Evolutionary conservation across 1,284 basidiomycete species (phyloP), one percentile per base, ranked within the genome.

Genomic region (Waitea zeae): DNA sequence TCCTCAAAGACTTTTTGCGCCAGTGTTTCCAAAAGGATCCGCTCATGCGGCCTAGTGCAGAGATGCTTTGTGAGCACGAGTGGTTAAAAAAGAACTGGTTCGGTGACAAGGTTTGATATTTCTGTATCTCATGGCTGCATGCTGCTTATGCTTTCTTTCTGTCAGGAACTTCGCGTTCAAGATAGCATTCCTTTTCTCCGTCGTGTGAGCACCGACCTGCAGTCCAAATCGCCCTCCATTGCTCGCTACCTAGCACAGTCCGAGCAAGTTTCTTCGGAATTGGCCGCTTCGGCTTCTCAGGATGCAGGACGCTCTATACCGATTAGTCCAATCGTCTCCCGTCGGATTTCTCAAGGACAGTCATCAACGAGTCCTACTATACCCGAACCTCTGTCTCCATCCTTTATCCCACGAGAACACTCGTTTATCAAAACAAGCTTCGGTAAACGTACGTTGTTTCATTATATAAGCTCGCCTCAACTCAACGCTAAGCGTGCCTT

Each of bases 141-240:
- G 6, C 37, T 36, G 31, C n/a, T 20, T 27, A 32, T 26, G 34
- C 29, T 31, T 5, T 33, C 24, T 36, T 6, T n/a, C n/a, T n/a
- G 42, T 5, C 43, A 86, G 80, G 76, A 81, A 40, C 56, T 89
- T 15, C 78, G 83, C 14, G 80, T 80, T 24, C 84, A 95, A 51
- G 92, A 96, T 48, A 90, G 84, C 45, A 83, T 96, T 24, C 90
- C 90, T 3, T 95, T 93, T 63, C 61, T 93, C 15, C 77, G 86
- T 13, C 76, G 90, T 3, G 80, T 93, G 49, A 92, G 84, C 50
- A 66, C 75, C 39, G 88, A 92, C 45, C 52, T 86, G 36, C 78
- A 82, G 39, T 78, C 79, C 47, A 61, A n/a, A 3, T 31, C 69
- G 18, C 78, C 81, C 33, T 64, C 60, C 30, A 58, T 67, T 33